phyloP scores from a whole-genome alignment of 805 yeast species.

The Cyberlindnera xishuangbannaensis region DNA sequence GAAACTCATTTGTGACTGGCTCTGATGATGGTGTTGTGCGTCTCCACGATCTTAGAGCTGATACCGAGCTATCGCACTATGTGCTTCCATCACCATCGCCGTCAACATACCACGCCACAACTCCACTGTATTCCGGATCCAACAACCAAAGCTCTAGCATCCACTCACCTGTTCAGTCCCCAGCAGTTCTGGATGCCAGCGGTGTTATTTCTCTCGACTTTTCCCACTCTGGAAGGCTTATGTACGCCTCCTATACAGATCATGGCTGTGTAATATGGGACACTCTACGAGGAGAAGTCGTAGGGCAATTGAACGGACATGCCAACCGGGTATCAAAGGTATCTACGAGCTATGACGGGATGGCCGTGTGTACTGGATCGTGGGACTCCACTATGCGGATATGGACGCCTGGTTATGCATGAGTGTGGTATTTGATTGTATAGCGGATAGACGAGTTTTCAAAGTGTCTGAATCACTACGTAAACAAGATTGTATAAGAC shows the following conservation, averaged over 20 bases:
- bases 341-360: conserved; percentile 64
- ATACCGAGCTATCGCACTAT: conserved; percentile 57
- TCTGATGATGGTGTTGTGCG: conserved; percentile 72
- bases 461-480: too few relatives aligned
- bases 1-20: conserved; percentile 66
- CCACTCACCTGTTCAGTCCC: too few relatives aligned
- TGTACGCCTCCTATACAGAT: conserved; percentile 74
- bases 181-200: conserved; percentile 41
- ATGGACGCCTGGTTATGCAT: conserved; percentile 43
- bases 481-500: too few relatives aligned
- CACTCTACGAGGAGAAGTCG: conserved; percentile 52
- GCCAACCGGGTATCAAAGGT: conserved; percentile 57
- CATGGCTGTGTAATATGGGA: conserved; percentile 78
- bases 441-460: neutral
- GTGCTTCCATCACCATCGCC: conserved; percentile 21
- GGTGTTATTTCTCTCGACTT: conserved; percentile 71
- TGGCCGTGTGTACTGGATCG: conserved; percentile 70
- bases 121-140: too few relatives aligned
- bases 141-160: too few relatives aligned
- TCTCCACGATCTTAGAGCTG: conserved; percentile 71
- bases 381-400: conserved; percentile 72
- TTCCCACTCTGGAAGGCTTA: conserved; percentile 65
- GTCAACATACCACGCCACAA: too few relatives aligned
- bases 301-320: conserved; percentile 66
- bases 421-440: neutral